Percentiles rank a stretch among this genome's conserved stretches.
Evolutionary conservation across 352 stramenopile genomes (phyloP).

Genomic region (Pythium apleroticum): DNA sequence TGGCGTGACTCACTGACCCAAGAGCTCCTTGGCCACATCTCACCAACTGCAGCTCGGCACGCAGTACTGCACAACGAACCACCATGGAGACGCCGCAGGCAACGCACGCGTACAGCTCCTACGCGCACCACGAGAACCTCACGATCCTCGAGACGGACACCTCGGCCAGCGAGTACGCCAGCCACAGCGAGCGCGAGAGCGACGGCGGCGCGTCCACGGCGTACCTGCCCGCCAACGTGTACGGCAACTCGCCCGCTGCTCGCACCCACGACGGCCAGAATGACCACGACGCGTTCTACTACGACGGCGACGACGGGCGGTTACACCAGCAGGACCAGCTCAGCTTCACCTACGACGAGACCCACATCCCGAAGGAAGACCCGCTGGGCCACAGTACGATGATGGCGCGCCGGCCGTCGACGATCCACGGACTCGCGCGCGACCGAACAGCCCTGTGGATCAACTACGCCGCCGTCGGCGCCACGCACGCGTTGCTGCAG

Average conservation of each 20-base stretch:
- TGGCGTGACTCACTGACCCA: background rate
- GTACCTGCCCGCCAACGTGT: slow-evolving; percentile 26
- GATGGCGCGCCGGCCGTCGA: slow-evolving; percentile 12
- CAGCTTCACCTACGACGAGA: slow-evolving; percentile 6
- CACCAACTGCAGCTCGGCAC: background rate
- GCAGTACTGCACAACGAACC: too few species aligned
- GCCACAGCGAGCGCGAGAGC: slow-evolving; percentile 16
- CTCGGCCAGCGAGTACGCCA: slow-evolving; percentile 22
- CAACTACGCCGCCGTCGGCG: slow-evolving; percentile 56
- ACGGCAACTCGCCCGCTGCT: slow-evolving; percentile 17
- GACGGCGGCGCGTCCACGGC: slow-evolving; percentile 30
- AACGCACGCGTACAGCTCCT: background rate
- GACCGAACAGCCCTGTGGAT: slow-evolving; percentile 46
- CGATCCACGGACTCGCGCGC: slow-evolving; percentile 29
- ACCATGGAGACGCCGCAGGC: background rate
- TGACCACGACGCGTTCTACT: slow-evolving; percentile 20
- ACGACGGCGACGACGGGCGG: slow-evolving; percentile 15
- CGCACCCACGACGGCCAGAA: slow-evolving; percentile 9
- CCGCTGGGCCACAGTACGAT: slow-evolving; percentile 5
- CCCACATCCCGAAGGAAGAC: slow-evolving; percentile 25
- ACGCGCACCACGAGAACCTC: slow-evolving; percentile 21
- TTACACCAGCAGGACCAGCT: background rate
- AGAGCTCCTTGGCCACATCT: slow-evolving; percentile 1
- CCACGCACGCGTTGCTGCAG: slow-evolving; percentile 56
- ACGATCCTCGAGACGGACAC: slow-evolving; percentile 38